Evolutionary conservation across 2,329 filamentous ascomycete species (phyloP).

Genomic region (Parastagonospora nodorum): DNA sequence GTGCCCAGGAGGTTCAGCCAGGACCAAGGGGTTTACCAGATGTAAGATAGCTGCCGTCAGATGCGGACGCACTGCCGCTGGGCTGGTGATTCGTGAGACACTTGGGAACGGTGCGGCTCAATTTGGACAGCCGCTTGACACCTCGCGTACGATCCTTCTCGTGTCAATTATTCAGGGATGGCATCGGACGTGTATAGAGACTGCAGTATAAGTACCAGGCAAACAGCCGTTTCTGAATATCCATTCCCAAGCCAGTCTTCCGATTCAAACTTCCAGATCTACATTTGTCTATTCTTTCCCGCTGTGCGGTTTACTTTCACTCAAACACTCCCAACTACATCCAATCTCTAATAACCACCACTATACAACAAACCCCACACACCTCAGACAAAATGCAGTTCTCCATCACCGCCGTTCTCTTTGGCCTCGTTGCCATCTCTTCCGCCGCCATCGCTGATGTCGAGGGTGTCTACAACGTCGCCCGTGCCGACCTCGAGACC

Average conservation of each 20-base stretch:
- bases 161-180: too few species aligned
- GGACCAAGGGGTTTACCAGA: constrained; percentile 7
- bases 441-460: constrained; percentile 20
- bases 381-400: constrained; percentile 12
- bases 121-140: not conserved
- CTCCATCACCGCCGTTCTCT: constrained; percentile 18
- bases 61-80: not conserved
- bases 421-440: constrained; percentile 23
- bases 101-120: not conserved
- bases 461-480: constrained; percentile 16
- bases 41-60: constrained; percentile 11
- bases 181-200: too few species aligned
- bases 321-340: not conserved
- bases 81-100: not conserved
- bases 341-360: constrained; percentile 5
- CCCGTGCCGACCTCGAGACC: constrained; percentile 11
- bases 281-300: constrained; percentile 16
- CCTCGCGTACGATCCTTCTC: too few species aligned
- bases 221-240: not conserved
- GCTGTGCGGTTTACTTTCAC: constrained; percentile 23
- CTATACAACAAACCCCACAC: constrained; percentile 4
- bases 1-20: constrained; percentile 2
- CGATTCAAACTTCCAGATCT: constrained; percentile 13
- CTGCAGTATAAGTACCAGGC: not conserved
- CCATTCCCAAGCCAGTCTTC: constrained; percentile 16